Evolutionary conservation across 345 rosid genomes (phyloP), one percentile per base, ranked within the genome.

Genomic region (Eucalyptus cloeziana): DNA sequence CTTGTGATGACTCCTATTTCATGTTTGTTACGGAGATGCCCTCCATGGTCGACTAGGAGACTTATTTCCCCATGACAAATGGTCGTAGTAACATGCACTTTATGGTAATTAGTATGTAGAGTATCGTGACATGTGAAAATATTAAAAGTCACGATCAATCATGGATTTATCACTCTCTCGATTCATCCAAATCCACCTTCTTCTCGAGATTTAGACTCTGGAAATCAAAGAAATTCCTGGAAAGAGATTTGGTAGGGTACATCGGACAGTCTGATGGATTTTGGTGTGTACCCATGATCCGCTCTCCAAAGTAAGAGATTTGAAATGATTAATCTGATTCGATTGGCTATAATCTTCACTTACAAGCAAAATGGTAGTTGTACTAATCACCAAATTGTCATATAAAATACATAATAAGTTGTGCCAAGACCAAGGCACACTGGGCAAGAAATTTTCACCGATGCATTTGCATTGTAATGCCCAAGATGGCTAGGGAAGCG

Each of bases 121-220:
- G 47, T 21, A 44, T 21, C 7, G 14, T 71, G 22, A 19, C 22
- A 10, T 5, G 1, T 10, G 5, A 19, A 71, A 19, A 40, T 24
- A 37, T 37, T 37, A 37, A 40, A 37, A 76, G 1, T 37, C 14
- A 76, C 14, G 21, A 37, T 76, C 25, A 76, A 37, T 76, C 47
- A 10, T 76, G 83, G 83, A 21, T 76, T 76, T 40, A 37, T 76
- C 8, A 21, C 83, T 6, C 47, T 37, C 47, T 19, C 27, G 2
- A 10, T 37, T 37, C 2, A 19, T 21, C 47, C 27, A 37, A 76
- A 37, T 21, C 27, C 47, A 76, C 43, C 2, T 5, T 71, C 81
- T 76, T 11, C 45, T 21, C 15, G 4, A 44, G 47, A 40, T 37
- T 1, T 4, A 0, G 71, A 64, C 37, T n/a, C 17, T 1, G 0